Evolutionary conservation across 805 yeast species (phyloP), one percentile per base, ranked within the genome.

Genomic region (Helenozyma rhizophorensis): DNA sequence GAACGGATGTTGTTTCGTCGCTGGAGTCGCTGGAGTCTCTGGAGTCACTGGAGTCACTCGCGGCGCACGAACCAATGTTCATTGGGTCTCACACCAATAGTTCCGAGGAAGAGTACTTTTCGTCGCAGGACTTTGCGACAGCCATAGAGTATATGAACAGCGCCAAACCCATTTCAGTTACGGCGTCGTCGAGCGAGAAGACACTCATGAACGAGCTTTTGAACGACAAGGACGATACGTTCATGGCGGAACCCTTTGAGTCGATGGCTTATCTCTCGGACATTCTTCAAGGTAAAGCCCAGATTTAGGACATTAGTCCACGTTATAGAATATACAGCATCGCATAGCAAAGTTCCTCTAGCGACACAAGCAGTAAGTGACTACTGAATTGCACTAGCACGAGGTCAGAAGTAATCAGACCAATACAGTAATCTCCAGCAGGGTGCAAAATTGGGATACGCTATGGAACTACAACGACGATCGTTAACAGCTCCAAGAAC

Each of bases 41-140:
- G n/a, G n/a, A n/a, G n/a, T n/a, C n/a, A n/a, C n/a, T n/a, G n/a
- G n/a, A n/a, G n/a, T n/a, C n/a, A n/a, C n/a, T n/a, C n/a, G n/a
- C n/a, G n/a, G n/a, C n/a, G n/a, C n/a, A n/a, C n/a, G n/a, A n/a
- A n/a, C n/a, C n/a, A n/a, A 25, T 12, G 10, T 13, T 14, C 12
- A 25, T 16, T 26, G 34, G 15, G 7, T 30, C 30, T 14, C 28
- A 32, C 21, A 15, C 34, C 8, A 39, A 47, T 14, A 53, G 53
- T 17, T 49, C 63, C 9, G 65, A 58, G 13, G 63, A 59, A 3
- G 67, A 61, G 40, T 59, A 48, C 38, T 60, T 39, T 34, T 56
- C 65, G 12, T 54, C 60, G 4, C 54, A 54, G 15, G 65, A 60
- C 25, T 53, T 51, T 36, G 43, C 30, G n/a, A 27, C 27, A n/a